Evolutionary conservation across 179 eudicot genomes (phyloP), one percentile per base, ranked within the genome.

Genomic region (Drosera spatulata): DNA sequence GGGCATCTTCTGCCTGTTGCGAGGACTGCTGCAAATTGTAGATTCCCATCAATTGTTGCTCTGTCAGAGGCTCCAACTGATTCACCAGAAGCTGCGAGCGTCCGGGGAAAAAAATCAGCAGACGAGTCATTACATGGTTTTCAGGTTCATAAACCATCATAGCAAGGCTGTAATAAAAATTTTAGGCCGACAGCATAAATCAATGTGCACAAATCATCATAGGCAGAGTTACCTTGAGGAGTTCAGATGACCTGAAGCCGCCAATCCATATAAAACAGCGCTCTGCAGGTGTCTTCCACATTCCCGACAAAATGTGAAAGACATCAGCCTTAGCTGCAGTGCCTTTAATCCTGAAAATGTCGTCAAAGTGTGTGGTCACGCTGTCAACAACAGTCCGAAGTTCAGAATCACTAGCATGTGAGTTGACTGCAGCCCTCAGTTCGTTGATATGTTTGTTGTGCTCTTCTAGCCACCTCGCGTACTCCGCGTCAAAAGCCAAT

Each of bases 261-360:
- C 98, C 98, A 52, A 91, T 80, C 98, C 98, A 91, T 85, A 91
- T 74, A 71, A 91, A 91, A 70, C 96, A 88, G 66, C 96, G 82
- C 59, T 91, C 98, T 50, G 96, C 95, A 11, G 96, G 98, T 56
- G 96, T 84, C 73, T 84, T 91, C 98, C 98, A 91, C 96, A 91
- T 91, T 64, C 98, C 98, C 22, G 96, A 91, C 73, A 91, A 78
- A 64, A 91, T 80, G 73, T 91, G 96, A 69, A 91, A 91, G 63
- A 88, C 98, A 69, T 91, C 98, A 22, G 33, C 33, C 33, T 22
- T 22, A 22, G 33, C 33, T 22, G 33, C 33, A 22, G 33, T 22
- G 33, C 74, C 77, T 75, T 91, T 91, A 59, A 88, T 74, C 83
- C 85, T 82, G 76, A 79, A 91, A 60, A 91, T 70, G 5, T 91